Evolutionary conservation across 176 grass and related monocot species (phyloP), one percentile per base, ranked within the genome.

Genomic region (Canna indica): DNA sequence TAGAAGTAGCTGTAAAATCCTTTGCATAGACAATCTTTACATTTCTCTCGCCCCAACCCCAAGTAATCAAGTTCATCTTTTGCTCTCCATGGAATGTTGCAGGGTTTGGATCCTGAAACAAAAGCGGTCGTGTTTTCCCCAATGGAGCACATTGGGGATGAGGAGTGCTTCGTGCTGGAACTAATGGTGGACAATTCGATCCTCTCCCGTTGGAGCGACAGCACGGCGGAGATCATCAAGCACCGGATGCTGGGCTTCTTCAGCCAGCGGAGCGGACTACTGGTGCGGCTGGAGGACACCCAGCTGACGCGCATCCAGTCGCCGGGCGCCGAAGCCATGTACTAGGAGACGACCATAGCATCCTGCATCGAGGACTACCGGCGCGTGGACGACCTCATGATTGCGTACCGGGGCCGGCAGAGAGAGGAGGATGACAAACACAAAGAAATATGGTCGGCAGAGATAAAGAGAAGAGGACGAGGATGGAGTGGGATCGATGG

Each of bases 271-370:
- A 94, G 95, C 65, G 95, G 95, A 13, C 83, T 94, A 25, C 87
- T 99, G 32, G 78, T 84, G 42, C 56, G 79, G 2, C 87, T 99
- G 1, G 90, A 99, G 70, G 95, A 99, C 73, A 87, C 84, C 32
- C 95, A 99, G 58, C 78, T 99, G 70, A 99, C 95, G 0, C 79
- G 90, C 47, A 99, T 99, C 80, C 95, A 99, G 70, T 73, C 95
- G 16, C 94, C 95, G 10, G 95, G 95, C 45, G 86, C 80, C 9
- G 31, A 91, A 15, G 90, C 95, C 36, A 94, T 90, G 87, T 99
- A 90, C 83, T 99, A 90, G 95, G 95, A 99, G 84, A 99, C 90
- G 18, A 85, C 90, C 62, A 94, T 90, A 56, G 61, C 76, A 5
- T 90, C 95, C 3, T 53, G 58, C 64, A 44, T 99, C 0, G 68